A percentile compares a stretch with the other conserved stretches of the same genome.
These are phyloP conservation scores for Fraxinus latifolia DNA, from an alignment of 305 asterid genomes.

Conservation along the genomic window DNA sequence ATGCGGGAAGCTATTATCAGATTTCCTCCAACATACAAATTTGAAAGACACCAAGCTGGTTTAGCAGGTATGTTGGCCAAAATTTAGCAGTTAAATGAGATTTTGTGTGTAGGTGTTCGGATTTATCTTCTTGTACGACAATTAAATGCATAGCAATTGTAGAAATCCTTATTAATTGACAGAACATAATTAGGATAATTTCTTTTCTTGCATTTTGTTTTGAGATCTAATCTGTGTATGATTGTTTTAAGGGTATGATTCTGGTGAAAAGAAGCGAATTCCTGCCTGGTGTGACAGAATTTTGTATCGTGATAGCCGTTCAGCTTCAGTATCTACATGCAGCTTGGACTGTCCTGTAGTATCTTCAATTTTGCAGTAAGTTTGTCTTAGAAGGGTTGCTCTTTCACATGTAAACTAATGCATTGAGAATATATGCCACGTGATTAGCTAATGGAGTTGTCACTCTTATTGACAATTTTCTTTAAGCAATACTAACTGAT, in stretches of 20 bases:
- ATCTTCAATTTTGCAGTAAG: slow-evolving; percentile 71
- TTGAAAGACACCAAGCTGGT: slow-evolving; percentile 86
- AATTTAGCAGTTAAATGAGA: background rate
- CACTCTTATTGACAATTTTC: background rate
- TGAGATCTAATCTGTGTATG: slow-evolving; percentile 22
- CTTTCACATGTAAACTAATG: background rate
- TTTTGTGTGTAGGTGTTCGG: background rate
- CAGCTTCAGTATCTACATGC: slow-evolving; percentile 60
- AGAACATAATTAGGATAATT: background rate
- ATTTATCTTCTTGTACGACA: background rate
- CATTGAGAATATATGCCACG: background rate
- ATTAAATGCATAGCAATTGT: background rate
- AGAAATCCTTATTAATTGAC: background rate
- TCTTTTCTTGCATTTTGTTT: background rate
- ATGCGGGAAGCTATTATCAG: slow-evolving; percentile 89
- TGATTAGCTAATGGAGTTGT: background rate
- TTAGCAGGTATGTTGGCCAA: slow-evolving; percentile 63
- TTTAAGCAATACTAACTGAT: background rate
- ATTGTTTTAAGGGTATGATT: slow-evolving; percentile 70
- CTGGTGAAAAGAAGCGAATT: slow-evolving; percentile 95
- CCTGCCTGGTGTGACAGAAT: slow-evolving; percentile 71
- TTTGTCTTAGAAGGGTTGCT: slow-evolving; percentile 11
- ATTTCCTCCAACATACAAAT: slow-evolving; percentile 96
- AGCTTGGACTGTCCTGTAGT: slow-evolving; percentile 92
- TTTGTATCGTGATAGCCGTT: slow-evolving; percentile 78